Evolutionary conservation across 2,329 filamentous ascomycete genomes (phyloP), one percentile per base, ranked within the genome.

Genomic region (Aotearoamyces nothofagi): DNA sequence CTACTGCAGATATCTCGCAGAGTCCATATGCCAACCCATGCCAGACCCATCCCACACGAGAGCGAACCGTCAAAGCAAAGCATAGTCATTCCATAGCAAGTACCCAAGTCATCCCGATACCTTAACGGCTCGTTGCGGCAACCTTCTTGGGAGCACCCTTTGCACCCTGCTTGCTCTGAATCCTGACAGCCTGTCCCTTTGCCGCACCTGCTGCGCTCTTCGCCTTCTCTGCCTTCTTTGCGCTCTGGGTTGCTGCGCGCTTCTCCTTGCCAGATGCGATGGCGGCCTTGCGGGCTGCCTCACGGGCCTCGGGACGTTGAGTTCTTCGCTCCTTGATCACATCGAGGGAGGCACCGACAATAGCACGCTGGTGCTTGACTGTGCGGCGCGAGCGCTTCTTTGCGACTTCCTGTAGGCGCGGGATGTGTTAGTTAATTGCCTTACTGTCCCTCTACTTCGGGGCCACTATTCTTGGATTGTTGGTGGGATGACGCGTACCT

Each of bases 141-240:
- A 83, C 76, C 79, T 94, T 94, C 55, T 66, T 61, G 50, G 70
- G 73, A 47, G 84, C 73, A 53, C 90, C 90, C 76, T 92, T 93
- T 45, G 83, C 78, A 54, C 83, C 84, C 73, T 93, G 83, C 81
- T 98, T 98, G 76, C 83, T 86, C 59, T 78, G 67, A 58, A 92
- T 81, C 60, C 80, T 76, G 52, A 63, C 59, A 46, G 70, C 67
- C 66, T 84, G 72, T 55, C 83, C 86, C 66, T 81, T 78, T 56
- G 76, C 63, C 46, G 76, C 70, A 39, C 47, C 51, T 46, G 78
- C 71, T 44, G 86, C 86, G 53, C 50, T 68, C 81, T 96, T 96
- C 52, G 90, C 90, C 83, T 98, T 98, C 66, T 96, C 86, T 36
- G 82, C 80, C 81, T 96, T 98, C 83, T 96, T 98, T 60, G 74